Evolutionary conservation across 164 flowering plant genomes (phyloP).

Genomic region (Sextonia rubra): DNA sequence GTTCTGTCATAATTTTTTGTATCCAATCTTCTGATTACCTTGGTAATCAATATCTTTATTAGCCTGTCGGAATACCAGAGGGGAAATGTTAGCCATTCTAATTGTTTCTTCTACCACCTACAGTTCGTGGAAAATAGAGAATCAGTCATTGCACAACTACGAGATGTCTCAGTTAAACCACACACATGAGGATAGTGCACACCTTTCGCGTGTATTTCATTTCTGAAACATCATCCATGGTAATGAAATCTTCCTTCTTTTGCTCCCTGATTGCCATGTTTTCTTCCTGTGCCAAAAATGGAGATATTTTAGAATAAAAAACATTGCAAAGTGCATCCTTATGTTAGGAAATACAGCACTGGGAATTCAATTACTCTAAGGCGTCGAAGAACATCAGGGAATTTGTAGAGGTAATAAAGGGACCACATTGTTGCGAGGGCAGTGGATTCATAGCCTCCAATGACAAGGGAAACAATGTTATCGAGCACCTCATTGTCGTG

Average conservation of each 20-base stretch:
- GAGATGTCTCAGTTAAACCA: too few relatives aligned
- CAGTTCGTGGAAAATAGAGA: not conserved
- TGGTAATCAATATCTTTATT: conserved; percentile 35
- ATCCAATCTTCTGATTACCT: conserved; percentile 22
- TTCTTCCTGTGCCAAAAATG: conserved; percentile 36
- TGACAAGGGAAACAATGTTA: conserved; percentile 31
- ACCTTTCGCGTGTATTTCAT: conserved; percentile 37
- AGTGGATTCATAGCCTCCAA: conserved; percentile 49
- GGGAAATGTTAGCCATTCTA: conserved; percentile 48
- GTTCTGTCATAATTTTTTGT: not conserved
- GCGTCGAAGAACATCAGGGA: conserved; percentile 40
- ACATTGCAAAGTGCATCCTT: too few relatives aligned
- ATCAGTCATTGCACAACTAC: not conserved
- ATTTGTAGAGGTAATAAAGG: conserved; percentile 48
- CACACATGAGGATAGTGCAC: too few relatives aligned
- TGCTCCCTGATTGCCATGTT: conserved; percentile 23
- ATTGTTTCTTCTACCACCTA: conserved; percentile 56
- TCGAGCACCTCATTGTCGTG: conserved; percentile 48
- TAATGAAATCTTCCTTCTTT: conserved; percentile 33
- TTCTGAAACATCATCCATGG: conserved; percentile 32
- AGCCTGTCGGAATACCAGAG: conserved; percentile 28
- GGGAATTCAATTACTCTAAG: conserved; percentile 28
- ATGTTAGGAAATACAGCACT: not conserved
- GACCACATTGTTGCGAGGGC: conserved; percentile 46
- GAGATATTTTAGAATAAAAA: not conserved